A percentile compares a stretch with the other conserved stretches of the same genome.
Conservation (phyloP, 495 filamentous ascomycete genomes). For the Penicilliopsis zonata region DNA sequence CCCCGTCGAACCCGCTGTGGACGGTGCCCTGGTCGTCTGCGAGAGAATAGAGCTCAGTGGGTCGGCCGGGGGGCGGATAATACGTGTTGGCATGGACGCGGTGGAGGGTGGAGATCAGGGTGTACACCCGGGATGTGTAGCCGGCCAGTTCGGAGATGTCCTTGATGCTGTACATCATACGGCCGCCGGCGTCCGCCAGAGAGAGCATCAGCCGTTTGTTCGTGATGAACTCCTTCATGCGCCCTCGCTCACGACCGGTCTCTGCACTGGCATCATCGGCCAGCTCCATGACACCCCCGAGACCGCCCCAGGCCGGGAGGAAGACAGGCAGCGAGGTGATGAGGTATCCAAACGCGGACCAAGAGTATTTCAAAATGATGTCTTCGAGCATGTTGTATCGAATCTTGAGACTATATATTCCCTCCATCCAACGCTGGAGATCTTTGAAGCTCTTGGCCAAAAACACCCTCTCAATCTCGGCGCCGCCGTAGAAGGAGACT, state of each 20-base stretch:
- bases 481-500: constrained; percentile 95
- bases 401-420: constrained; percentile 90
- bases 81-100: constrained; percentile 87
- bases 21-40: constrained; percentile 86
- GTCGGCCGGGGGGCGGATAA: constrained; percentile 49
- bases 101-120: constrained; percentile 86
- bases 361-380: constrained; percentile 95
- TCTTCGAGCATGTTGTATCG: constrained; percentile 98
- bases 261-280: constrained; percentile 23
- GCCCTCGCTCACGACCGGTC: constrained; percentile 58
- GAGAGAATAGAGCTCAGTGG: constrained; percentile 73
- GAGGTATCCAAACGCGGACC: constrained; percentile 95
- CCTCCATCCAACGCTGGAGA: constrained; percentile 88
- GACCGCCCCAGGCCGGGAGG: constrained; percentile 86
- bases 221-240: constrained; percentile 99
- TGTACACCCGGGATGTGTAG: constrained; percentile 93
- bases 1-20: constrained; percentile 88
- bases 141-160: constrained; percentile 89
- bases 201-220: constrained; percentile 99
- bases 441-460: constrained; percentile 83
- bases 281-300: constrained; percentile 59
- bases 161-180: constrained; percentile 99
- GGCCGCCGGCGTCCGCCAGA: constrained; percentile 86
- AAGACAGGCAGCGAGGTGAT: constrained; percentile 88
- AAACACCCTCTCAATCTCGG: constrained; percentile 83